These are phyloP conservation scores for Cornus florida DNA, from an alignment of 148 eudicot genomes.

Conservation along the genomic window DNA sequence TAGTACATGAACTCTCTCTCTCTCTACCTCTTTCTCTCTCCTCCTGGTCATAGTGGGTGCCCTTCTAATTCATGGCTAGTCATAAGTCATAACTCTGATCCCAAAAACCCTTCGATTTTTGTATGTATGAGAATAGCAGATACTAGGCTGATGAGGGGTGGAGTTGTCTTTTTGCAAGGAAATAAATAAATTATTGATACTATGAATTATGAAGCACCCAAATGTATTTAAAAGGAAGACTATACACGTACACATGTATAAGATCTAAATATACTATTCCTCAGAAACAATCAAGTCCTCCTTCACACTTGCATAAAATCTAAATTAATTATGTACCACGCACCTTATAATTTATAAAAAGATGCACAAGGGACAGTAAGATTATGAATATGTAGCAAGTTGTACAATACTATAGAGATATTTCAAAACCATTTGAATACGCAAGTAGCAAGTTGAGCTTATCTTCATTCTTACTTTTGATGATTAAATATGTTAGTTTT, in stretches of 20 bases:
- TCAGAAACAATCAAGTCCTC: not conserved
- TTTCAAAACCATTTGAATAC: not conserved
- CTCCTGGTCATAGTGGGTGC: slow-evolving; percentile 26
- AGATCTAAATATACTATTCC: not conserved
- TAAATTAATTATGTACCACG: not conserved
- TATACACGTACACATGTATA: not conserved
- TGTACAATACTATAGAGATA: not conserved
- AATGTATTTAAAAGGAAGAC: not conserved
- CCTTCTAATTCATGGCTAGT: slow-evolving; percentile 24
- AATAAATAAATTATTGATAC: too few species aligned
- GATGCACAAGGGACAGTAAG: slow-evolving; percentile 14
- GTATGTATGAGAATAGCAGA: slow-evolving; percentile 5
- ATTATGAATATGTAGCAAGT: not conserved
- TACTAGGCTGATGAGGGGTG: slow-evolving; percentile 12
- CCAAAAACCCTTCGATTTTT: slow-evolving; percentile 22
- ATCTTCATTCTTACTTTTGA: slow-evolving; percentile 17
- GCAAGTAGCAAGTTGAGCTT: slow-evolving; percentile 23
- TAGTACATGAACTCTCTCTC: not conserved
- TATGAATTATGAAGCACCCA: not conserved
- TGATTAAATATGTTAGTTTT: too few species aligned
- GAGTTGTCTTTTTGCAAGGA: slow-evolving; percentile 6
- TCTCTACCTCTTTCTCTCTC: slow-evolving; percentile 21
- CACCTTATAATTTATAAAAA: slow-evolving; percentile 2
- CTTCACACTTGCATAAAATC: not conserved
- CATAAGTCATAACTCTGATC: slow-evolving; percentile 29